Conservation (phyloP, 768 basidiomycete genomes). For the Nidularia sp. region DNA sequence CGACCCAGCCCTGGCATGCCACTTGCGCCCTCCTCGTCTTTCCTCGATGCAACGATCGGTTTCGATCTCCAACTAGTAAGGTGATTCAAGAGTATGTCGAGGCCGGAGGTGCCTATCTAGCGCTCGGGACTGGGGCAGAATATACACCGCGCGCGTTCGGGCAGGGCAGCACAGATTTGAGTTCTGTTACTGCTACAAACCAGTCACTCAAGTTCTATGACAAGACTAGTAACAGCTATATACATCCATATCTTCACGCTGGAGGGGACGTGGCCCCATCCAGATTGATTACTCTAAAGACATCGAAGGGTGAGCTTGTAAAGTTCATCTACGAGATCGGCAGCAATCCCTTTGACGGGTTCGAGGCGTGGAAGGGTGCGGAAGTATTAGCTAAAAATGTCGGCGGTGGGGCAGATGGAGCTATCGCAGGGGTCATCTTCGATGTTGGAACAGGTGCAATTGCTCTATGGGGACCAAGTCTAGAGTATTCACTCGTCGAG, state of each 20-base stretch:
- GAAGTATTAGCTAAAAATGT: slow-evolving; percentile 26
- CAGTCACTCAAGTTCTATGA: slow-evolving; percentile 32
- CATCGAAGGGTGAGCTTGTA: slow-evolving; percentile 16
- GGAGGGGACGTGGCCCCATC: slow-evolving; percentile 6
- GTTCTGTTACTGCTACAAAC: slow-evolving; percentile 17
- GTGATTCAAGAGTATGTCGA: slow-evolving; percentile 59
- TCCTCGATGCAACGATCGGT: slow-evolving; percentile 51
- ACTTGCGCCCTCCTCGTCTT: slow-evolving; percentile 79
- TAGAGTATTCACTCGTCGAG: slow-evolving; percentile 49
- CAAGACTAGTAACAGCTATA: slow-evolving; percentile 22
- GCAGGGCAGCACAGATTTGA: slow-evolving; percentile 35
- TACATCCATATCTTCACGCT: slow-evolving; percentile 20
- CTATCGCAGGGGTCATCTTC: slow-evolving; percentile 25
- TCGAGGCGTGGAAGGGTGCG: slow-evolving; percentile 16
- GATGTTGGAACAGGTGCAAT: slow-evolving; percentile 43
- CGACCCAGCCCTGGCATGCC: slow-evolving; percentile 70
- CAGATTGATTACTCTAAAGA: slow-evolving; percentile 10
- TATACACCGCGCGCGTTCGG: slow-evolving; percentile 27
- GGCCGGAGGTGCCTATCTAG: slow-evolving; percentile 67
- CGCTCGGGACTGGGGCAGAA: slow-evolving; percentile 56
- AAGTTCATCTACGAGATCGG: slow-evolving; percentile 21
- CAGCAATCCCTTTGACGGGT: slow-evolving; percentile 21
- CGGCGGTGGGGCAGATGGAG: slow-evolving; percentile 10
- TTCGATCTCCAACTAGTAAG: slow-evolving; percentile 30
- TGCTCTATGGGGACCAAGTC: slow-evolving; percentile 51